Percentiles rank a stretch among this genome's conserved stretches.
Conservation (phyloP, 192 early-diverging fungal species). For the Backusella sp. region DNA sequence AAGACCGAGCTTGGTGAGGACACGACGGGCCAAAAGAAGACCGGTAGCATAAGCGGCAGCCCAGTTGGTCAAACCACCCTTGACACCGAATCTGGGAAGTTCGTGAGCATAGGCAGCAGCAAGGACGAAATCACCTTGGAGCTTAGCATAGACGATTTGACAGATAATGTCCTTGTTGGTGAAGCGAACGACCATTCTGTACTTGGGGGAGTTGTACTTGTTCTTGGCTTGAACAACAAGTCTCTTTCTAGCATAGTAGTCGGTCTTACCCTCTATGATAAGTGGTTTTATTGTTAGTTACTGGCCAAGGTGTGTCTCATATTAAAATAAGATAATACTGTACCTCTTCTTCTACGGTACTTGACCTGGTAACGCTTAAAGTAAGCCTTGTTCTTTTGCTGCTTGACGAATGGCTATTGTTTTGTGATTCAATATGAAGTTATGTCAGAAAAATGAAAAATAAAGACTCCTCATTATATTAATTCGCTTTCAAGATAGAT, state of each 20-base stretch:
- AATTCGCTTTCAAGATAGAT: neutral
- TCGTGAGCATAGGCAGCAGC: constrained; percentile 91
- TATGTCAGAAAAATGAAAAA: neutral
- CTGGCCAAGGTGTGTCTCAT: neutral
- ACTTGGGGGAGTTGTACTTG: constrained; percentile 92
- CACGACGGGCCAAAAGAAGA: no score
- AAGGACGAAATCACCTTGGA: constrained; percentile 80
- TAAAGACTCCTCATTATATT: neutral
- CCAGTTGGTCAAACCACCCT: constrained; percentile 83
- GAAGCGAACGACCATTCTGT: no score
- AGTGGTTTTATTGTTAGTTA: neutral
- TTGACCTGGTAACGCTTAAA: constrained; percentile 99
- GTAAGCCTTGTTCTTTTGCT: constrained; percentile 71
- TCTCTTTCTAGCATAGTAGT: no score
- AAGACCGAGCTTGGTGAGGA: no score
- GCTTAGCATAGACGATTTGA: no score
- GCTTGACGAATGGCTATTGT: constrained; percentile 37
- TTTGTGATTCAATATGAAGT: constrained; percentile 1
- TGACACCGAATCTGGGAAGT: constrained; percentile 98
- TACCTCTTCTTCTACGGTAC: constrained; percentile 98
- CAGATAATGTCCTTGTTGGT: no score
- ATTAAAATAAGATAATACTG: constrained; percentile 27
- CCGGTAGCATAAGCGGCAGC: no score
- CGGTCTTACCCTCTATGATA: constrained; percentile 91
- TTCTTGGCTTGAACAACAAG: constrained; percentile 78